phyloP scores from a whole-genome alignment of 108 stramenopile genomes.

The Nitzschia sp. region DNA sequence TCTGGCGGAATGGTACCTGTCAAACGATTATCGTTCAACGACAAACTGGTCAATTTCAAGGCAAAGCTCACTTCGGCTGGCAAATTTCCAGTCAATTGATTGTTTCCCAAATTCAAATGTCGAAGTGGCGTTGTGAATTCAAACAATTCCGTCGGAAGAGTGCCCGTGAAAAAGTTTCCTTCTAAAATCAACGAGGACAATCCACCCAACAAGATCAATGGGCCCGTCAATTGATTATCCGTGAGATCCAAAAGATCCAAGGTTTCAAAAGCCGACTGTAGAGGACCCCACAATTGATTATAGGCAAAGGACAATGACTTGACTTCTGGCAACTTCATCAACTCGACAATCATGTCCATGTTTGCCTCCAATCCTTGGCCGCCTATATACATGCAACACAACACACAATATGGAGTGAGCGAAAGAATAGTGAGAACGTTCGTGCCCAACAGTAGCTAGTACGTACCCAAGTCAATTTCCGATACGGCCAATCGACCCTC shows the following conservation, averaged over 20 bases:
- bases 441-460: background rate
- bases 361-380: conserved; percentile 10
- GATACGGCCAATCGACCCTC: conserved; percentile 8
- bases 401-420: background rate
- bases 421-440: background rate
- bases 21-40: conserved; percentile 21
- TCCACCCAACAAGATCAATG: conserved; percentile 15
- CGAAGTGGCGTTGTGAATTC: conserved; percentile 30
- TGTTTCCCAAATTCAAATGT: conserved; percentile 24
- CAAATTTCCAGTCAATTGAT: conserved; percentile 22
- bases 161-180: conserved; percentile 57
- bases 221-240: conserved; percentile 4
- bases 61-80: conserved; percentile 17
- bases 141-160: conserved; percentile 48
- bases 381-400: background rate
- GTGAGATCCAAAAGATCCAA: conserved; percentile 11
- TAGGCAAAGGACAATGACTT: background rate
- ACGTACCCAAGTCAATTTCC: conserved; percentile 35
- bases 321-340: conserved; percentile 19
- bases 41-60: conserved; percentile 19
- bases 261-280: conserved; percentile 2
- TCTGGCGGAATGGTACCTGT: conserved; percentile 26
- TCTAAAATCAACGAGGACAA: conserved; percentile 15
- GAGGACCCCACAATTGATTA: background rate
- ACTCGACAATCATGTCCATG: background rate